Evolutionary conservation across 257 asterid species (phyloP).

Genomic region (Jacaranda copaia): DNA sequence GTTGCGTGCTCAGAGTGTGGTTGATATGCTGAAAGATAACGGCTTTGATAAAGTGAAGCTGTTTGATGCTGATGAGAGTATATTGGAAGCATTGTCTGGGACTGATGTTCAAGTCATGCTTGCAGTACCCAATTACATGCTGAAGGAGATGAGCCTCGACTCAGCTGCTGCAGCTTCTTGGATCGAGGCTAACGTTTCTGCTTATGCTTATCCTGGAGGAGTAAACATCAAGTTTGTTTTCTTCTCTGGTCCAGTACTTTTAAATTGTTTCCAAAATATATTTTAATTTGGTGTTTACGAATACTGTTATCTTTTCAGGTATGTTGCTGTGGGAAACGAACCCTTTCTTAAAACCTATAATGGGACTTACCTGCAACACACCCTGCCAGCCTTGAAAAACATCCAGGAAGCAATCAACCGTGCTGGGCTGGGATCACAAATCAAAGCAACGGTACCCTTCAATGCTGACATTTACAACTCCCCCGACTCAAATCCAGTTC

Average conservation of each 20-base stretch:
- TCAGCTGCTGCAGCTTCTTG: constrained; percentile 69
- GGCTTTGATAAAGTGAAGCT: constrained; percentile 84
- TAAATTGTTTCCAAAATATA: no score
- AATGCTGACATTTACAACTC: constrained; percentile 90
- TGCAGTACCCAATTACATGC: constrained; percentile 87
- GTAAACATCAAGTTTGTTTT: constrained; percentile 71
- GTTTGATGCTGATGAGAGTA: constrained; percentile 78
- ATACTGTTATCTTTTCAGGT: constrained; percentile 47
- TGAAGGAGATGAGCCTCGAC: constrained; percentile 70
- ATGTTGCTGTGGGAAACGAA: constrained; percentile 96
- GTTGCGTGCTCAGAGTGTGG: constrained; percentile 65
- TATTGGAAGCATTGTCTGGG: constrained; percentile 70
- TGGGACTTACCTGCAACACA: constrained; percentile 56
- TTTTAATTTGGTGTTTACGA: no score
- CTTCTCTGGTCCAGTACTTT: no score
- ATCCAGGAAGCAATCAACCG: constrained; percentile 79
- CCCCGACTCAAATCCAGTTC: constrained; percentile 81
- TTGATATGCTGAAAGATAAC: constrained; percentile 71
- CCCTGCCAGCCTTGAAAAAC: constrained; percentile 79
- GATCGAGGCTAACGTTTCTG: constrained; percentile 85
- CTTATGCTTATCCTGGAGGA: constrained; percentile 65
- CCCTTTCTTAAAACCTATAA: constrained; percentile 88
- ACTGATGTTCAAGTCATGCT: constrained; percentile 77
- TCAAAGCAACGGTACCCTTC: constrained; percentile 86
- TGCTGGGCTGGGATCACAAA: constrained; percentile 66